phyloP scores from a whole-genome alignment of 805 yeast genomes.

The Hanseniaspora thailandica region DNA sequence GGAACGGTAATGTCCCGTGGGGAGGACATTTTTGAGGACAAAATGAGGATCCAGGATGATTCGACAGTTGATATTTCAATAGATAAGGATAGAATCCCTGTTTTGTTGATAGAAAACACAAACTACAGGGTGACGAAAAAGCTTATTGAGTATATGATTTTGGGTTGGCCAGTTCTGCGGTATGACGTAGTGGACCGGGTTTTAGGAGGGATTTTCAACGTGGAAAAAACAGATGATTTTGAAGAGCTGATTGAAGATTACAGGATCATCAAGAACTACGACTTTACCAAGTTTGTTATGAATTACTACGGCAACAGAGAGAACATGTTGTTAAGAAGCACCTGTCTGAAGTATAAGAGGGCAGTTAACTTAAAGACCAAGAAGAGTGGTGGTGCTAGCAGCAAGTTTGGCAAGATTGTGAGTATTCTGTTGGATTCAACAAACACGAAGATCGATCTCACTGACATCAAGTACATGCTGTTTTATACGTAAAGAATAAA shows the following conservation, averaged over 20 bases:
- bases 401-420: neutral
- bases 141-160: neutral
- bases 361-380: neutral
- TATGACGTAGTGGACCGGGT: neutral
- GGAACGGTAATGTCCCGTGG: neutral
- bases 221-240: neutral
- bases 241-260: neutral
- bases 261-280: neutral
- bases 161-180: constrained; percentile 5
- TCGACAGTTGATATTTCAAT: neutral
- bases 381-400: neutral
- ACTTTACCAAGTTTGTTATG: neutral
- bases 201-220: neutral
- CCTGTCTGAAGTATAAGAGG: neutral
- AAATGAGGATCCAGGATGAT: neutral
- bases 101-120: neutral
- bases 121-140: neutral
- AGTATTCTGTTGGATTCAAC: neutral
- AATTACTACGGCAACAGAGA: neutral
- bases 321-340: neutral
- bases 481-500: neutral
- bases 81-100: neutral
- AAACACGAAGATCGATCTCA: neutral
- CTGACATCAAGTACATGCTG: neutral
- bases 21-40: neutral